These are phyloP conservation scores for Onygenales sp. DNA, from an alignment of 2,329 filamentous ascomycete genomes.

Conservation along the genomic window DNA sequence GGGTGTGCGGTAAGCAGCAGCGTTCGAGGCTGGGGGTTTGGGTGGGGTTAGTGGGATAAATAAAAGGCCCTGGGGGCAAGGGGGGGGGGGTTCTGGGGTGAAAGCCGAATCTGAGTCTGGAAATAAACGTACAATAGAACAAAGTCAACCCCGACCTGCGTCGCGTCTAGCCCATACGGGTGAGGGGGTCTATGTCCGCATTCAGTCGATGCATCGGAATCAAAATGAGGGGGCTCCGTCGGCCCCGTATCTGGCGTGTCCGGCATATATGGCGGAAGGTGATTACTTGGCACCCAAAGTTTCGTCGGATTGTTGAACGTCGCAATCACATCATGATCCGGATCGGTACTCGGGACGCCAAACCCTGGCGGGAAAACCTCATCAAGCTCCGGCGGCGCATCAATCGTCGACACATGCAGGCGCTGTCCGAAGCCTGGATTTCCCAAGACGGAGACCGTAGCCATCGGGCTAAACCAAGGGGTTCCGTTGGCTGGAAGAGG, in stretches of 20 bases:
- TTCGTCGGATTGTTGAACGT: neutral
- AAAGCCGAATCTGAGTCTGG: neutral
- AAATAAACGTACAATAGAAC: constrained; percentile 15
- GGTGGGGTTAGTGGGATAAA: neutral
- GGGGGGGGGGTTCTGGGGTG: neutral
- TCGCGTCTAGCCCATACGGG: constrained; percentile 18
- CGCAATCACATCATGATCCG: neutral
- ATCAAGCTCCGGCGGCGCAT: neutral
- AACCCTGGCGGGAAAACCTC: constrained; percentile 9
- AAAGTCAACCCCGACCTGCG: constrained; percentile 23
- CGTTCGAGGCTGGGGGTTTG: constrained; percentile 16
- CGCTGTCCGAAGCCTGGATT: constrained; percentile 11
- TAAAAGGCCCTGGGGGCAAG: neutral
- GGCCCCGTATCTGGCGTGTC: constrained; percentile 3
- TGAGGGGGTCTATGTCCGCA: constrained; percentile 9
- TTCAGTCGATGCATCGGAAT: neutral
- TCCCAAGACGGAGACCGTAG: constrained; percentile 11
- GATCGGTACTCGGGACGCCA: neutral
- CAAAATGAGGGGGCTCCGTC: neutral
- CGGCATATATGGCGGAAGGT: neutral
- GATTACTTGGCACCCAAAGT: neutral
- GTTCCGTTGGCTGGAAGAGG: constrained; percentile 4
- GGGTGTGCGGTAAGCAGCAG: constrained; percentile 17
- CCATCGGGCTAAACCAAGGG: constrained; percentile 3
- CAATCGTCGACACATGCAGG: constrained; percentile 8